Evolutionary conservation across 208 protist species (phyloP).

Genomic region (Angomonas ambiguus): DNA sequence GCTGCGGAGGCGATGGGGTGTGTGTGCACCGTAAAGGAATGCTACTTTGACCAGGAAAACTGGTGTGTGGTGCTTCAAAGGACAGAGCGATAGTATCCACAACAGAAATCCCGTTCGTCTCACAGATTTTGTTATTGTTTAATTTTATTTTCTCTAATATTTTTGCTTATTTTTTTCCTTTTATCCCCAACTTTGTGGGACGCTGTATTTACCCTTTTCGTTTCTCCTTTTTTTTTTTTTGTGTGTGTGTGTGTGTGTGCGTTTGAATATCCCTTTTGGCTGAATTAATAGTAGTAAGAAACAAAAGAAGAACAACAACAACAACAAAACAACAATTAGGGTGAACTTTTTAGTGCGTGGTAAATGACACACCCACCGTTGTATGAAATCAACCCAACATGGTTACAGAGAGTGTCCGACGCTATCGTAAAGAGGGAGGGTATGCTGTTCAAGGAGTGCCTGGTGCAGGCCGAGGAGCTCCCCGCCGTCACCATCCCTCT

Average conservation of each 20-base stretch:
- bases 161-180: too few species aligned
- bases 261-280: too few species aligned
- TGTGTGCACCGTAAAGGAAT: constrained; percentile 20
- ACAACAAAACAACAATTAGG: constrained; percentile 14
- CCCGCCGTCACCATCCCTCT: constrained; percentile 22
- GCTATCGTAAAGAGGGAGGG: constrained; percentile 41
- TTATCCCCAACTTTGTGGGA: too few species aligned
- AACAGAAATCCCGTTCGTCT: too few species aligned
- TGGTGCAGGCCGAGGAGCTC: constrained; percentile 31
- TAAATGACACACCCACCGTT: too few species aligned
- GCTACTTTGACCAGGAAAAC: constrained; percentile 89
- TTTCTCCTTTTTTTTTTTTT: background rate
- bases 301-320: background rate
- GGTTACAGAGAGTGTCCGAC: constrained; percentile 24
- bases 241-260: too few species aligned
- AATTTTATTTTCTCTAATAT: too few species aligned
- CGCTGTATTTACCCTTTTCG: background rate
- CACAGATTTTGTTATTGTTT: too few species aligned
- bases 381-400: too few species aligned
- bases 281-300: background rate
- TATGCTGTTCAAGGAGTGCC: constrained; percentile 35
- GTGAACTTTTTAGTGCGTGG: too few species aligned
- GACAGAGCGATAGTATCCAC: too few species aligned
- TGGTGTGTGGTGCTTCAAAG: constrained; percentile 75
- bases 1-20: constrained; percentile 18